These are phyloP conservation scores for Leersia perrieri DNA, from an alignment of 176 grass and related monocot species.

Conservation along the genomic window DNA sequence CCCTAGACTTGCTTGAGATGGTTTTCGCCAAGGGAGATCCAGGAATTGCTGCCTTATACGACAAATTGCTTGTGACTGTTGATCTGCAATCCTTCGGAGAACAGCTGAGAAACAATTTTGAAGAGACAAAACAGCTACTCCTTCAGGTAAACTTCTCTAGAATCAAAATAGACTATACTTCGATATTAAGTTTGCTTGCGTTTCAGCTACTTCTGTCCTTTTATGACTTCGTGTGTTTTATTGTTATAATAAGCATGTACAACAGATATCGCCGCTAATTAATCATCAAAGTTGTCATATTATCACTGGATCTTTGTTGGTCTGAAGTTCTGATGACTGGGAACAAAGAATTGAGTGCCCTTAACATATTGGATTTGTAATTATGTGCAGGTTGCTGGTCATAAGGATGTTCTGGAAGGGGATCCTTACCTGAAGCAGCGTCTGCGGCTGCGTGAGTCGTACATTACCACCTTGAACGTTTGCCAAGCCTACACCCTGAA, in stretches of 20 bases:
- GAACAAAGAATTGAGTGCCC: background rate
- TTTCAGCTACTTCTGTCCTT: background rate
- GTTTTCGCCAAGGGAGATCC: slow-evolving; percentile 99
- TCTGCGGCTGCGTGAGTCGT: slow-evolving; percentile 74
- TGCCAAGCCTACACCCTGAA: slow-evolving; percentile 91
- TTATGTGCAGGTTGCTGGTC: slow-evolving; percentile 62
- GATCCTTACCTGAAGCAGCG: slow-evolving; percentile 77
- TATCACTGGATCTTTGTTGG: background rate
- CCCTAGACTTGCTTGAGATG: slow-evolving; percentile 97
- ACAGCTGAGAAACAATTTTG: slow-evolving; percentile 73
- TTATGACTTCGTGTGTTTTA: no score
- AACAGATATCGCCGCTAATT: background rate
- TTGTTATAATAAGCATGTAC: background rate
- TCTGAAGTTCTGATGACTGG: background rate
- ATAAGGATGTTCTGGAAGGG: slow-evolving; percentile 76
- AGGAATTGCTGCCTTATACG: slow-evolving; percentile 84
- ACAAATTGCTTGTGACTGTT: slow-evolving; percentile 82
- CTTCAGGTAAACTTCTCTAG: slow-evolving; percentile 66
- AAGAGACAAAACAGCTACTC: slow-evolving; percentile 84
- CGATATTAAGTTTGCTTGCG: slow-evolving; percentile 7
- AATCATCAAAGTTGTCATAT: background rate
- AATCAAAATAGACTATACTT: background rate
- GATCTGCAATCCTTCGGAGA: slow-evolving; percentile 80
- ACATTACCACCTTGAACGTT: slow-evolving; percentile 85
- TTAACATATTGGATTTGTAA: slow-evolving; percentile 7